Evolutionary conservation across 192 early-diverging fungal species (phyloP), one percentile per base, ranked within the genome.

Genomic region (Mortierella claussenii): DNA sequence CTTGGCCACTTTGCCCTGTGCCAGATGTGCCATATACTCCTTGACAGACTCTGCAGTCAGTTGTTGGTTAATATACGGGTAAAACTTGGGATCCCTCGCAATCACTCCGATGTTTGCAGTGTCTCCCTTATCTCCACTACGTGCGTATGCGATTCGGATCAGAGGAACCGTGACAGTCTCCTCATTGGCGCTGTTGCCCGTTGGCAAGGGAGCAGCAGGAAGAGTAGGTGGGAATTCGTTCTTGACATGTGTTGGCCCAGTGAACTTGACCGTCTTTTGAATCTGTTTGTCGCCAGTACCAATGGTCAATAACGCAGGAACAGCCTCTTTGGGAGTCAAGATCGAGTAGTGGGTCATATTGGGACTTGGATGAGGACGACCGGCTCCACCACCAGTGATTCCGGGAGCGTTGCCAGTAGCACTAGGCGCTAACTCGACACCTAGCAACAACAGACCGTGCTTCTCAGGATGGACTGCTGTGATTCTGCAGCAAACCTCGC

Each of bases 61-160:
- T 21, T 82, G 76, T 42, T 85, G 82, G 34, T 83, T 83, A 28
- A 90, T 78, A 47, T 80, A 81, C 27, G 83, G 81, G 37, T 82
- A 81, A 50, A 80, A 87, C 69, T 83, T 82, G 37, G 86, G 81
- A 42, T 88, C 82, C 7, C 89, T 68, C 20, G 85, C 83, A 68
- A 90, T 82, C 13, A 90, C 81, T 21, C 89, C 86, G 3, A 90
- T 61, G 55, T 90, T 90, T 31, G 81, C 83, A 17, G 82, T 81
- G 54, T 90, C 86, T 28, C 89, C 89, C 36, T 90, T 90, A 60
- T 90, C 89, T 28, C 89, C 89, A 65, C 86, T 88, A 21, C 89
- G 75, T 13, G 83, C 89, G 71, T 82, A 84, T 30, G 87, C 87
- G 23, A 90, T 43, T 15, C 82, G 68, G 53, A 90, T 86, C 48